These are phyloP conservation scores for Fusarium aywerte DNA, from an alignment of 2,329 filamentous ascomycete genomes.

Conservation along the genomic window DNA sequence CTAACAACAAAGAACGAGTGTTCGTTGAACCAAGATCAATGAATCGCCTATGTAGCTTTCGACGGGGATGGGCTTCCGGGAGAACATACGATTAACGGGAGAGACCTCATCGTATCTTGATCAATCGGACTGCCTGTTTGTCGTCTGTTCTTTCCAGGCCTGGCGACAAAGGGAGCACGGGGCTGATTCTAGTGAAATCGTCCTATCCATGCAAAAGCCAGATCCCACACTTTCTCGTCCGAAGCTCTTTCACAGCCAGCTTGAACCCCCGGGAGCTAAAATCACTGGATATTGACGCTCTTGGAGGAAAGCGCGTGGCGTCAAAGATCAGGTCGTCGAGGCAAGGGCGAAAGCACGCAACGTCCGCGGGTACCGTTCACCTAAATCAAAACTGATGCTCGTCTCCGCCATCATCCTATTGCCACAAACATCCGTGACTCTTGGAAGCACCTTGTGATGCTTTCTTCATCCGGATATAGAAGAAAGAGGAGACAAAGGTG, in stretches of 20 bases:
- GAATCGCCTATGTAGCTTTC: background rate
- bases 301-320: constrained; percentile 16
- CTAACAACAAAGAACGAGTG: background rate
- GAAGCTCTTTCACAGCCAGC: background rate
- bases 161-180: background rate
- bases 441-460: background rate
- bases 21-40: background rate
- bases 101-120: background rate
- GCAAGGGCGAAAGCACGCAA: background rate
- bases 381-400: background rate
- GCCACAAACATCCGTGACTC: constrained; percentile 17
- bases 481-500: background rate
- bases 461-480: constrained; percentile 20
- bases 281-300: background rate
- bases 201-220: background rate
- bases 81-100: background rate
- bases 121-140: background rate
- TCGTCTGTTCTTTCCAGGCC: background rate
- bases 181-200: background rate
- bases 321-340: constrained; percentile 5
- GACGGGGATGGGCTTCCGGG: background rate
- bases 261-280: background rate
- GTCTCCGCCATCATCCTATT: background rate
- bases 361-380: background rate
- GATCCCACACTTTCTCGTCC: background rate